phyloP scores from a whole-genome alignment of 108 stramenopile species.

The Parietichytrium sp. region DNA sequence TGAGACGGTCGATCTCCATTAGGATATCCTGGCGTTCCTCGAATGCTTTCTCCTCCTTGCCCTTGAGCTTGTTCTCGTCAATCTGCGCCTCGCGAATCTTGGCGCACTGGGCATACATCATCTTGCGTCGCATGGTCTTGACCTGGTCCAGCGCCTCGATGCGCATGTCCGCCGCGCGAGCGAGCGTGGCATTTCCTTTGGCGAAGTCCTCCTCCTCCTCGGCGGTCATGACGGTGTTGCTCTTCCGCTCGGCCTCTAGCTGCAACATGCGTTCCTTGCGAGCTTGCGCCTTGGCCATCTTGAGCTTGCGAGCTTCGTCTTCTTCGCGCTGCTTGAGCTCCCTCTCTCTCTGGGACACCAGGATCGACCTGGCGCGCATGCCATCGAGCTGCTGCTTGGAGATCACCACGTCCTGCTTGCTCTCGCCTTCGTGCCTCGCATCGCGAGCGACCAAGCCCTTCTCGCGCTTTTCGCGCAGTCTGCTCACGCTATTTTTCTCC shows the following conservation, averaged over 20 bases:
- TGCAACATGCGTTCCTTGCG: conserved; percentile 41
- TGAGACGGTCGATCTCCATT: conserved; percentile 35
- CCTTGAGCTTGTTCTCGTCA: conserved; percentile 21
- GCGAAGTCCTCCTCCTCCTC: conserved; percentile 37
- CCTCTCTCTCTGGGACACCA: background rate
- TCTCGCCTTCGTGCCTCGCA: background rate
- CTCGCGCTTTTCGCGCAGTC: background rate
- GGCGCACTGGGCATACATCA: conserved; percentile 44
- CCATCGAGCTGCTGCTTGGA: background rate
- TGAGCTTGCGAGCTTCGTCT: background rate
- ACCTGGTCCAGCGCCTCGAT: conserved; percentile 39
- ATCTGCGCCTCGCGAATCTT: conserved; percentile 38
- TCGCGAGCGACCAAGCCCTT: background rate
- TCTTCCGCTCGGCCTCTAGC: conserved; percentile 33
- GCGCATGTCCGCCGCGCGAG: background rate
- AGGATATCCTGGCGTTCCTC: conserved; percentile 32
- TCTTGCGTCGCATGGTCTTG: conserved; percentile 22
- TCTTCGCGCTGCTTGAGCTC: background rate
- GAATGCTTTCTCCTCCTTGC: background rate
- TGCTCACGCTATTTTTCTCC: background rate
- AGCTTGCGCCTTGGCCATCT: background rate
- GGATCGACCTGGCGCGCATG: background rate
- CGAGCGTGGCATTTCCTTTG: background rate
- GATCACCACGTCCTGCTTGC: conserved; percentile 31
- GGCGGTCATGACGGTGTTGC: background rate